These are phyloP conservation scores for Entomortierella lignicola DNA, from an alignment of 192 early-diverging fungal genomes.

Conservation along the genomic window DNA sequence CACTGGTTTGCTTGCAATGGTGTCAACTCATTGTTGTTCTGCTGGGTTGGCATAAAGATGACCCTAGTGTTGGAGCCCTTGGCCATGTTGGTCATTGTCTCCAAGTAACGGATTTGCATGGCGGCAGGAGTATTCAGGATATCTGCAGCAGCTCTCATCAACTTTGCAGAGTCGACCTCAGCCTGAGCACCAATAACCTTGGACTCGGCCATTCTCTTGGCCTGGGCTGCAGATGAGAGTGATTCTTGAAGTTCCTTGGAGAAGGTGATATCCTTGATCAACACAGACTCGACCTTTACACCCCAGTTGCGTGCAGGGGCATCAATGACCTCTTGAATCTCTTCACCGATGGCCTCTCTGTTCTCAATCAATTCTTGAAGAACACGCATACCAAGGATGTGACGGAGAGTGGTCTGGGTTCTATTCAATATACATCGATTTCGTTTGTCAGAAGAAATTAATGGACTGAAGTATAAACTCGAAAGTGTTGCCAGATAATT, in stretches of 20 bases:
- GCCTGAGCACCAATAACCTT: slow-evolving; percentile 93
- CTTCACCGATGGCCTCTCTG: slow-evolving; percentile 85
- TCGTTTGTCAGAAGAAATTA: background rate
- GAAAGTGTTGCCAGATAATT: too few relatives aligned
- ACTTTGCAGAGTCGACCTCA: slow-evolving; percentile 86
- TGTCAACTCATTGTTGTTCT: slow-evolving; percentile 17
- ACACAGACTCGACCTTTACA: slow-evolving; percentile 80
- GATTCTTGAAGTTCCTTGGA: slow-evolving; percentile 82
- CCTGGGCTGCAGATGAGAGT: slow-evolving; percentile 88
- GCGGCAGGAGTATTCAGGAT: slow-evolving; percentile 87
- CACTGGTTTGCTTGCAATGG: slow-evolving; percentile 49
- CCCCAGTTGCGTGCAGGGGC: slow-evolving; percentile 83
- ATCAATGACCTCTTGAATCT: slow-evolving; percentile 87
- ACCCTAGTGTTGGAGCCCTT: slow-evolving; percentile 78
- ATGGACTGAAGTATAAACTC: too few relatives aligned
- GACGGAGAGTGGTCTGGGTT: slow-evolving; percentile 90
- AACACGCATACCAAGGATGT: slow-evolving; percentile 83
- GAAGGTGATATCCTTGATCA: slow-evolving; percentile 90
- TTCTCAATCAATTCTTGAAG: slow-evolving; percentile 93
- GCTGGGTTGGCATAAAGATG: slow-evolving; percentile 70
- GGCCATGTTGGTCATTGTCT: slow-evolving; percentile 85
- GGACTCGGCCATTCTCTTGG: slow-evolving; percentile 88
- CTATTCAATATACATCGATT: slow-evolving; percentile 18
- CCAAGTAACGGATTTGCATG: slow-evolving; percentile 91
- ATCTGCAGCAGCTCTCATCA: slow-evolving; percentile 95